Evolutionary conservation across 2,329 filamentous ascomycete species (phyloP).

Genomic region (Drechslera avenae): DNA sequence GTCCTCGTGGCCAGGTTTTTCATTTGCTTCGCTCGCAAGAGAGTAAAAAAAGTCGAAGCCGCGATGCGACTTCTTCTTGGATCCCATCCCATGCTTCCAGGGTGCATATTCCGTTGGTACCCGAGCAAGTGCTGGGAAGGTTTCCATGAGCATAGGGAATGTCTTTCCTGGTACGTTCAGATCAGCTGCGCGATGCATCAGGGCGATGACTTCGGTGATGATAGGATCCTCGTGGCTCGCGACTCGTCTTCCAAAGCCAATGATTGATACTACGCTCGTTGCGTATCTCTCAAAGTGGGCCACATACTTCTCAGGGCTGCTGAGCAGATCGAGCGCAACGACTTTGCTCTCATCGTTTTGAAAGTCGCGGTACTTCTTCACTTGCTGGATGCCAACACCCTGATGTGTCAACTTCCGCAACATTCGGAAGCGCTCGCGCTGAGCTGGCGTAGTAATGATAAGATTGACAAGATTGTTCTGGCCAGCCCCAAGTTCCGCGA

Average conservation of each 20-base stretch:
- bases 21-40: conserved; percentile 37
- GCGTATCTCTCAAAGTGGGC: conserved; percentile 61
- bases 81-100: conserved; percentile 45
- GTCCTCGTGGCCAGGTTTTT: conserved; percentile 39
- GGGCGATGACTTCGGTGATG: conserved; percentile 63
- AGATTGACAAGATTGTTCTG: conserved; percentile 46
- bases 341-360: conserved; percentile 64
- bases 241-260: conserved; percentile 62
- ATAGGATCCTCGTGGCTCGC: conserved; percentile 60
- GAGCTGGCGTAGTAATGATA: conserved; percentile 36
- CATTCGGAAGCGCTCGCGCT: conserved; percentile 40
- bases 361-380: conserved; percentile 60
- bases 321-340: conserved; percentile 56
- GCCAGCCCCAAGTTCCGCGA: conserved; percentile 46
- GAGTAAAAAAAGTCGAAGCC: conserved; percentile 46
- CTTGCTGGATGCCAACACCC: conserved; percentile 55
- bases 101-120: conserved; percentile 57
- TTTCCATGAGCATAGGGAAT: conserved; percentile 65
- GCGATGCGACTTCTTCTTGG: conserved; percentile 31
- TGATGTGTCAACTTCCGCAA: conserved; percentile 44
- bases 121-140: conserved; percentile 59
- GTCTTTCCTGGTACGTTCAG: conserved; percentile 57
- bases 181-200: conserved; percentile 63
- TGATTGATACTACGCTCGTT: conserved; percentile 61
- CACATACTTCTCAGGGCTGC: conserved; percentile 55